Base-by-base conservation (phyloP, 2,329 filamentous ascomycete genomes). In the Penicillium verrucosum region DNA sequence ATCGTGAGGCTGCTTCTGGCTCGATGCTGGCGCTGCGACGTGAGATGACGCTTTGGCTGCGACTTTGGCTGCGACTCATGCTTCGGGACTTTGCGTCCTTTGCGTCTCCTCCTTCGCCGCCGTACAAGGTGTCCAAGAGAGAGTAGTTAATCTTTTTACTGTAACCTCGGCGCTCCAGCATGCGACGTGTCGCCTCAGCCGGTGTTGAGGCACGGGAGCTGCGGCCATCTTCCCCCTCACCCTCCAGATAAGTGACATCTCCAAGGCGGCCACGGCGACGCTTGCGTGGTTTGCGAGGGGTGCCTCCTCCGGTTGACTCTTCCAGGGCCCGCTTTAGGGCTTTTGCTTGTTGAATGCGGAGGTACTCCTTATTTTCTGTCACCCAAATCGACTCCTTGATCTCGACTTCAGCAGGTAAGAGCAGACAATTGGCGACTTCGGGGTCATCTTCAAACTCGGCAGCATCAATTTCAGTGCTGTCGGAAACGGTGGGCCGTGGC, bases 301-400 rank as follows among this genome's bases (percentile, higher is more conserved):
- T 63, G 12, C 67, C 70, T 8, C 67, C 67, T 5, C 69, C 78
- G 34, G 78, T 77, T 12, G 79, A 80, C 59, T 82, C 80, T n/a
- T 79, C 79, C 18, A 85, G 73, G 36, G 92, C 90, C 57, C 86
- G 84, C 38, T 89, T 84, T 55, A 95, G 88, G 7, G 89, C 81
- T 73, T 94, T 96, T 58, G 89, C 86, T 69, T 97, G 92, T 69
- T 95, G 89, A 47, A 86, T 84, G 9, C 93, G 89, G 38, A 99
- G 81, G 84, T 92, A 99, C 64, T 95, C 91, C 71, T 94, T 92
- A 74, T 99, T 97, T 70, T 92, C 87, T 58, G 93, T 92, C 42
- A 96, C 86, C 94, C 94, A 99, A 51, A 97, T 89, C 58, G 86
- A 85, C 73, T 97, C 92, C 73, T 97, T 97, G 69, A 92, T 85